Evolutionary conservation across 495 filamentous ascomycete genomes (phyloP), one percentile per base, ranked within the genome.

Genomic region (Penicillium angulare): DNA sequence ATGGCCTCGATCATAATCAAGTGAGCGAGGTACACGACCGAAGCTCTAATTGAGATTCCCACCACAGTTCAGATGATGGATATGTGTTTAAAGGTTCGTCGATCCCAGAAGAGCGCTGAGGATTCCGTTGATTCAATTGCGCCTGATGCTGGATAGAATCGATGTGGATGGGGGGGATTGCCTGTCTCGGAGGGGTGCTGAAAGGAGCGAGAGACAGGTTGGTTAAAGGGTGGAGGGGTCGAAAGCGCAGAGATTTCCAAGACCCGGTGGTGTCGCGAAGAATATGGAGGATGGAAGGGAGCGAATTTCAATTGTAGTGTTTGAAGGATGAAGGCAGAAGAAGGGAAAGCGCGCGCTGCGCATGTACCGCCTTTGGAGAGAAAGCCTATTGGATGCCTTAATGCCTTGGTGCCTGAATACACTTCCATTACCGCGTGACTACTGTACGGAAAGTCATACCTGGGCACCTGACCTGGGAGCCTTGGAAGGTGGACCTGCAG

Each of bases 1-100:
- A 57, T 35, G 34, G 49, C 49, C 59, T 39, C 49, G 56, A 33
- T 55, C 62, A 65, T 65, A 65, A 63, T 65, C 59, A 56, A 49
- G 34, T 32, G 35, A 24, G 23, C 40, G 24, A 18, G 32, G 43
- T 22, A 38, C 26, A 26, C 22, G 21, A 43, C 22, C 23, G 10
- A 45, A 20, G 40, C 21, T 24, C 15, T 34, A 23, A 38, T 23
- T 46, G 13, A 31, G 27, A 31, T 12, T 31, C 8, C 13, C 27
- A 2, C 8, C 8, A 31, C 13, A 12, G 27, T 2, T 31, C 27
- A 12, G 5, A 1, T 12, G 27, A 31, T 7, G 8, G 27, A 7
- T 7, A 31, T 7, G 27, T 7, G 13, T 7, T 3, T 23, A 7
- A 6, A 31, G 27, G 27, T 2, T 31, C 27, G 8, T 31, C 8